Percentiles rank a stretch among this genome's conserved stretches.
Conservation (phyloP, 1,139 yeast species). For the Saccharomyces hybrid region DNA sequence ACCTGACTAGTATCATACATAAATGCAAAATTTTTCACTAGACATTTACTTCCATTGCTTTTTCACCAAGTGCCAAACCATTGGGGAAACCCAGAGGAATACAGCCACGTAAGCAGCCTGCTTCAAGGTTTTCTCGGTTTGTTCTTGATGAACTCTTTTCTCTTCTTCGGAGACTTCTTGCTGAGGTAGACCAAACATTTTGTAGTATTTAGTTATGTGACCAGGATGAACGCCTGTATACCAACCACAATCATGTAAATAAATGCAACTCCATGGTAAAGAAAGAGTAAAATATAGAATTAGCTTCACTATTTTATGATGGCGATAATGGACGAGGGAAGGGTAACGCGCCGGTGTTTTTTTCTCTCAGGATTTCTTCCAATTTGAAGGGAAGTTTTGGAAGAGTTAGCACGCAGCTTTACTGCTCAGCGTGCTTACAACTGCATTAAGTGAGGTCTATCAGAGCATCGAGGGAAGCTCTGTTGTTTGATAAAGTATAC, state of each 20-base stretch:
- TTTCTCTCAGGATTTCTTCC: background rate
- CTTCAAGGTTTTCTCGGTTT: conserved; percentile 57
- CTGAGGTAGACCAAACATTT: conserved; percentile 75
- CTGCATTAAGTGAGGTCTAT: background rate
- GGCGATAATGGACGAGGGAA: background rate
- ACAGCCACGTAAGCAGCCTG: conserved; percentile 67
- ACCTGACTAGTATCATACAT: background rate
- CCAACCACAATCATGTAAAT: background rate
- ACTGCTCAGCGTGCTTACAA: background rate
- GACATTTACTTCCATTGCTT: conserved; percentile 42
- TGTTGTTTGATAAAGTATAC: background rate
- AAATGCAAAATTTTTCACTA: background rate
- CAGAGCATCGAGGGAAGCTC: background rate
- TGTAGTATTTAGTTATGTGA: conserved; percentile 10
- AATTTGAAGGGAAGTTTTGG: conserved; percentile 3
- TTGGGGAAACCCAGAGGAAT: conserved; percentile 71
- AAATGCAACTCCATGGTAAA: background rate
- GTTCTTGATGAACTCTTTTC: conserved; percentile 63
- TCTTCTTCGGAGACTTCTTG: conserved; percentile 71
- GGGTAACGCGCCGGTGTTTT: background rate
- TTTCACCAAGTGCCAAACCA: conserved; percentile 52
- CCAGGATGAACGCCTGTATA: conserved; percentile 9
- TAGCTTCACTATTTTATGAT: background rate
- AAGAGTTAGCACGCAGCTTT: conserved; percentile 3
- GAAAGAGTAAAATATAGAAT: background rate